Percentiles rank a stretch among this genome's conserved stretches.
Evolutionary conservation across 1,284 basidiomycete genomes (phyloP).

Genomic region (Heterobasidion annosum): DNA sequence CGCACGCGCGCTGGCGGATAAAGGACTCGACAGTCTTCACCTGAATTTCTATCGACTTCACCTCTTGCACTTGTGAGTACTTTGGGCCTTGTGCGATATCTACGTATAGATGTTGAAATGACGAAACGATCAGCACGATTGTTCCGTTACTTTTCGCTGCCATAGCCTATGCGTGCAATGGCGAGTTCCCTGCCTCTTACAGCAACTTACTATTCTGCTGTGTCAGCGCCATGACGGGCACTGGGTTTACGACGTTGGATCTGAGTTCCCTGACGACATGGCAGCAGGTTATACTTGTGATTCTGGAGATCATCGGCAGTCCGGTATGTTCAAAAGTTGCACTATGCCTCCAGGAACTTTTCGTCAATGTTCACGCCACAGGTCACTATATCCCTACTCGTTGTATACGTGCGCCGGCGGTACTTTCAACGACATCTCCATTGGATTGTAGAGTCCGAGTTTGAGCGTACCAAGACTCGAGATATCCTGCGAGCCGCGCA

Average conservation of each 20-base stretch:
- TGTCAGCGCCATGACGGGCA: constrained; percentile 69
- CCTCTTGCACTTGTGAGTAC: constrained; percentile 35
- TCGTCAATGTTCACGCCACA: constrained; percentile 13
- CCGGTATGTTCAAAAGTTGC: constrained; percentile 31
- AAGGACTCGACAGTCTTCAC: too few relatives aligned
- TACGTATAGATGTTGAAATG: neutral
- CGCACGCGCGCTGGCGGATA: too few relatives aligned
- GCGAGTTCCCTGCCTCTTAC: constrained; percentile 48
- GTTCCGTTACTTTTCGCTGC: constrained; percentile 58
- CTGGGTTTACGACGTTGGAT: constrained; percentile 66
- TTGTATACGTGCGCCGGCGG: constrained; percentile 51
- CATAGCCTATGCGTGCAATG: constrained; percentile 66
- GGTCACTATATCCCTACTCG: constrained; percentile 58
- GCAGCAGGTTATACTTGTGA: constrained; percentile 66
- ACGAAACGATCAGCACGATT: constrained; percentile 36
- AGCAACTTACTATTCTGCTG: constrained; percentile 68
- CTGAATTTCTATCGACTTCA: constrained; percentile 65
- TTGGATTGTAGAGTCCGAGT: constrained; percentile 49
- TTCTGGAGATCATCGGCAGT: constrained; percentile 59
- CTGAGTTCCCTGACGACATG: constrained; percentile 62
- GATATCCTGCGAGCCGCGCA: neutral
- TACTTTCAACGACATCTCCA: constrained; percentile 71
- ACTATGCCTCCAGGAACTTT: too few relatives aligned
- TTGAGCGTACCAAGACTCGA: constrained; percentile 11
- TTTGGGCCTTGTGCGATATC: neutral